These are phyloP conservation scores for Cryptomeria japonica DNA, from an alignment of 75 land plant species.

Conservation along the genomic window DNA sequence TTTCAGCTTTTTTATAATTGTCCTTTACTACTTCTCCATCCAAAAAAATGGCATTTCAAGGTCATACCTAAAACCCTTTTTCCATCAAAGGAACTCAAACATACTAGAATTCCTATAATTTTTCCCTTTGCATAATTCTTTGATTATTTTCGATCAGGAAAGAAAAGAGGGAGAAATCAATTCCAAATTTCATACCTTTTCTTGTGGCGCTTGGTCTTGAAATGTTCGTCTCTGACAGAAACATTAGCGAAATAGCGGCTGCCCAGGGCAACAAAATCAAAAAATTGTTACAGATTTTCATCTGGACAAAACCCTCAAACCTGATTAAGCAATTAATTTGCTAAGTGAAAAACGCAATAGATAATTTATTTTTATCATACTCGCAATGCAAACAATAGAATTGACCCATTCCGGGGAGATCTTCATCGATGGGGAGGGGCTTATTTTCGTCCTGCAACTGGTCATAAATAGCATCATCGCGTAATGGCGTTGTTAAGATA, in stretches of 20 bases:
- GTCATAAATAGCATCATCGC: constrained; percentile 78
- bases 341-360: neutral
- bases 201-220: constrained; percentile 82
- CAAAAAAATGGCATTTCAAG: too few species aligned
- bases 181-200: constrained; percentile 44
- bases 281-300: constrained; percentile 1
- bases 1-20: too few species aligned
- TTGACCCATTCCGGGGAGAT: constrained; percentile 97
- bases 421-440: constrained; percentile 69
- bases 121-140: neutral
- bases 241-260: constrained; percentile 83
- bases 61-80: neutral
- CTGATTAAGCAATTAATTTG: neutral
- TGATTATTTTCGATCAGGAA: neutral
- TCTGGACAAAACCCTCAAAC: neutral
- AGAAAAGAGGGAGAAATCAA: neutral
- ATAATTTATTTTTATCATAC: constrained; percentile 25
- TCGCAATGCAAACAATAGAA: constrained; percentile 97
- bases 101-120: neutral
- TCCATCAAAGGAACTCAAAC: neutral
- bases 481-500: constrained; percentile 35
- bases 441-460: constrained; percentile 50
- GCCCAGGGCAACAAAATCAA: constrained; percentile 11
- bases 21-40: too few species aligned
- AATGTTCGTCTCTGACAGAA: constrained; percentile 79